Evolutionary conservation across 169 alveolate genomes (phyloP).

Genomic region (Cryptosporidium sp.): DNA sequence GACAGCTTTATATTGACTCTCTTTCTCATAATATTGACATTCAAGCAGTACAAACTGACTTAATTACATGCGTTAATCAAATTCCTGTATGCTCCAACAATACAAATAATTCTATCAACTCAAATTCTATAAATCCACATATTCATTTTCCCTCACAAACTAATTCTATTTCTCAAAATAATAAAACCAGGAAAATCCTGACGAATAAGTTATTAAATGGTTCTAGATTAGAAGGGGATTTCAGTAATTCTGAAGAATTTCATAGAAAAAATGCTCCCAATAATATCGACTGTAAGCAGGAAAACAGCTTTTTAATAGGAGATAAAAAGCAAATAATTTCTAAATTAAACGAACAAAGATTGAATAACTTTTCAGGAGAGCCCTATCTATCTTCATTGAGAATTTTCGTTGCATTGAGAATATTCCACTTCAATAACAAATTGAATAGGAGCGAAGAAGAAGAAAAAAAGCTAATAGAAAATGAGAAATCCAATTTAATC

Average conservation of each 20-base stretch:
- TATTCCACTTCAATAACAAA: constrained; percentile 34
- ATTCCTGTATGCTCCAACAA: not conserved
- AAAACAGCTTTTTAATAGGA: not conserved
- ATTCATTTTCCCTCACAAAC: not conserved
- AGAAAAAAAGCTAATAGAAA: constrained; percentile 10
- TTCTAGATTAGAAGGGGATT: not conserved
- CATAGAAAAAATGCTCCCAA: not conserved
- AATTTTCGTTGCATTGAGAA: constrained; percentile 60
- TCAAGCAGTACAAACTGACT: not conserved
- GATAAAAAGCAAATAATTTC: not conserved
- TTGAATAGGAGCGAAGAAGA: constrained; percentile 42
- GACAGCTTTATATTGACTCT: constrained; percentile 53
- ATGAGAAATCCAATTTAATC: not conserved
- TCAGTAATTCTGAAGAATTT: not conserved
- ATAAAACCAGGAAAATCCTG: not conserved
- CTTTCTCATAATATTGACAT: constrained; percentile 26
- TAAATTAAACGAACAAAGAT: not conserved
- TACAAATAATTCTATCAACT: not conserved
- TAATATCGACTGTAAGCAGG: not conserved
- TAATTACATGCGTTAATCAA: not conserved
- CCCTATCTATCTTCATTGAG: constrained; percentile 52
- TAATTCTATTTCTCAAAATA: not conserved
- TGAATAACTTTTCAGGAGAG: constrained; percentile 48
- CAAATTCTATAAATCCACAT: not conserved
- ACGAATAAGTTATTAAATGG: not conserved